phyloP scores from a whole-genome alignment of 2,329 filamentous ascomycete genomes.

The Torrubiella hemipterigena region DNA sequence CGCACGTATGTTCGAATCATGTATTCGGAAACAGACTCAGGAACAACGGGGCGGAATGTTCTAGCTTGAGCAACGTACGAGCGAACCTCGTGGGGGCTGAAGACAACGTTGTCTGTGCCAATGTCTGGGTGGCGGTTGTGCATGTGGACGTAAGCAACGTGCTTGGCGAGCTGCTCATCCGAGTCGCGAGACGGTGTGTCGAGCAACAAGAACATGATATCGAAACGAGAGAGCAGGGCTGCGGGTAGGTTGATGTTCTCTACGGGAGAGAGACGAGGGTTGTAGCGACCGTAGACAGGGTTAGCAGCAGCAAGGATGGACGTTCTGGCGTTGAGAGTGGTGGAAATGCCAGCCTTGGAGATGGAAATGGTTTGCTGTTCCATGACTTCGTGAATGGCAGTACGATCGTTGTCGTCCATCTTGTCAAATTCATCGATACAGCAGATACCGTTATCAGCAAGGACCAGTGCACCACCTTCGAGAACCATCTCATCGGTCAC shows the following conservation, averaged over 20 bases:
- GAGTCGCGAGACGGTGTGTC: conserved; percentile 83
- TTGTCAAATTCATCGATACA: conserved; percentile 84
- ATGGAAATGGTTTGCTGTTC: conserved; percentile 81
- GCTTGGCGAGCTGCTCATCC: conserved; percentile 86
- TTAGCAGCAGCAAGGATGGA: conserved; percentile 95
- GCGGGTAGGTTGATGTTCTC: conserved; percentile 99
- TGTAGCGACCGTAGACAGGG: conserved; percentile 94
- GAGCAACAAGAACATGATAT: conserved; percentile 90
- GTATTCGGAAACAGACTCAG: conserved; percentile 81
- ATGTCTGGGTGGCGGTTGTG: conserved; percentile 83
- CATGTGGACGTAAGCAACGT: conserved; percentile 97
- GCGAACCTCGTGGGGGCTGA: conserved; percentile 84
- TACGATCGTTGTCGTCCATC: conserved; percentile 76
- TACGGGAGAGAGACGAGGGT: conserved; percentile 90
- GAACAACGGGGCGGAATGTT: conserved; percentile 76
- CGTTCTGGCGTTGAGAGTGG: conserved; percentile 85
- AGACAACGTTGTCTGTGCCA: conserved; percentile 51
- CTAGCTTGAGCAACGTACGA: conserved; percentile 92
- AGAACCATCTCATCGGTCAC: conserved; percentile 79
- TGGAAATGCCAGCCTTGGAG: conserved; percentile 59
- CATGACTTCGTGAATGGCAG: conserved; percentile 81
- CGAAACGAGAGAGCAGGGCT: conserved; percentile 90
- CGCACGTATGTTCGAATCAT: conserved; percentile 95
- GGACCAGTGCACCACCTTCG: conserved; percentile 66
- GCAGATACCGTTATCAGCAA: conserved; percentile 76